These are phyloP conservation scores for Botrytis porri DNA, from an alignment of 2,329 filamentous ascomycete species.

Conservation along the genomic window DNA sequence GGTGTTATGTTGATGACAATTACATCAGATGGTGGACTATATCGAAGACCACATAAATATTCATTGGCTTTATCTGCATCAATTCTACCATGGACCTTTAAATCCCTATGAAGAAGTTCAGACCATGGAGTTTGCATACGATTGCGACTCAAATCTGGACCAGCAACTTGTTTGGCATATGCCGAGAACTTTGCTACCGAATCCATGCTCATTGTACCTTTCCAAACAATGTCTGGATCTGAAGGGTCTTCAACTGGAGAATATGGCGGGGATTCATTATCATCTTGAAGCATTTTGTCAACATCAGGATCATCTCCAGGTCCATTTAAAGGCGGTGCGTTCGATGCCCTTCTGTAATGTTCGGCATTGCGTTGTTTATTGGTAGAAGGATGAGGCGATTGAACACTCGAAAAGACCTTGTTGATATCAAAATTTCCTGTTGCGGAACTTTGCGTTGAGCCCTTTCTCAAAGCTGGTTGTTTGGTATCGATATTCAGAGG, in stretches of 20 bases:
- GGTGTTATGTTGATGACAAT: constrained; percentile 72
- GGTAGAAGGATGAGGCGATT: constrained; percentile 54
- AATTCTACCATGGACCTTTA: constrained; percentile 77
- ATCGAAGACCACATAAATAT: constrained; percentile 84
- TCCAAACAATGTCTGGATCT: constrained; percentile 74
- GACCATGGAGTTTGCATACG: constrained; percentile 60
- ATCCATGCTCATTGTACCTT: constrained; percentile 72
- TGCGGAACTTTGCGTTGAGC: constrained; percentile 27
- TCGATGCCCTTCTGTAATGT: constrained; percentile 40
- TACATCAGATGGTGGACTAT: constrained; percentile 78
- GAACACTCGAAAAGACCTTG: constrained; percentile 79
- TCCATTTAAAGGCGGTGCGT: constrained; percentile 45
- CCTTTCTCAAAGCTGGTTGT: constrained; percentile 28
- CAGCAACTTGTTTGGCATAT: constrained; percentile 78
- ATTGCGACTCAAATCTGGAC: constrained; percentile 66
- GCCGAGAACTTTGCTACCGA: constrained; percentile 72
- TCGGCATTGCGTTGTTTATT: constrained; percentile 39
- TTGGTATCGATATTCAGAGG: constrained; percentile 37
- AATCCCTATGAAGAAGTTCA: constrained; percentile 66
- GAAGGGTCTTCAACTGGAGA: constrained; percentile 72
- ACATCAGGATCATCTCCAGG: constrained; percentile 81
- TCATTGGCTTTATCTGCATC: constrained; percentile 79
- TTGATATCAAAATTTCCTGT: constrained; percentile 70
- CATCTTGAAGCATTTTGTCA: constrained; percentile 80
- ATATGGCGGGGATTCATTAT: constrained; percentile 77